phyloP scores from a whole-genome alignment of 345 rosid species.

The Salix exigua region DNA sequence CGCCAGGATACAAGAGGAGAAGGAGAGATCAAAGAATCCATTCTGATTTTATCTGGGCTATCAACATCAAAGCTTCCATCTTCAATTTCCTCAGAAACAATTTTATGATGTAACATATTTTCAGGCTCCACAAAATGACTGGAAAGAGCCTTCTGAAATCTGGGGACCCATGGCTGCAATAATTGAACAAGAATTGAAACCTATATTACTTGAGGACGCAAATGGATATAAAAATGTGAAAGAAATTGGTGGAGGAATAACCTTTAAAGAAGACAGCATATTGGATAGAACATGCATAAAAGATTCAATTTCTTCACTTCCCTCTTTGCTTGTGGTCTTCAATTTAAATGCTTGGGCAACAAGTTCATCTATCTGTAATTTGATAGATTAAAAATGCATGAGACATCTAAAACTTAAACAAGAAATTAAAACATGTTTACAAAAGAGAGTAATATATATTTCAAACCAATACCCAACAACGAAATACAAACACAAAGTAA shows the following conservation, averaged over 20 bases:
- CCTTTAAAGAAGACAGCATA: constrained; percentile 69
- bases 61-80: constrained; percentile 38
- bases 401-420: background rate
- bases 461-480: background rate
- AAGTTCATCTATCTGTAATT: constrained; percentile 71
- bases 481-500: background rate
- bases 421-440: background rate
- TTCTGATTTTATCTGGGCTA: constrained; percentile 56
- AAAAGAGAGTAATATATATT: background rate
- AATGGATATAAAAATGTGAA: background rate
- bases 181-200: constrained; percentile 5
- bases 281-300: constrained; percentile 51
- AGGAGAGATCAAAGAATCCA: constrained; percentile 69
- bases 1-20: constrained; percentile 93
- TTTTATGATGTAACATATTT: constrained; percentile 24
- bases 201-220: background rate
- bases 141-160: constrained; percentile 45
- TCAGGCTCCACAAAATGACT: constrained; percentile 16
- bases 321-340: constrained; percentile 39
- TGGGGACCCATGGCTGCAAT: constrained; percentile 83
- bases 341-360: constrained; percentile 60
- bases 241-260: constrained; percentile 9
- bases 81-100: constrained; percentile 22
- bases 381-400: background rate
- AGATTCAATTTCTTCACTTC: constrained; percentile 53